Base-by-base conservation (phyloP, 495 filamentous ascomycete genomes). In the Aspergillus egyptiacus region DNA sequence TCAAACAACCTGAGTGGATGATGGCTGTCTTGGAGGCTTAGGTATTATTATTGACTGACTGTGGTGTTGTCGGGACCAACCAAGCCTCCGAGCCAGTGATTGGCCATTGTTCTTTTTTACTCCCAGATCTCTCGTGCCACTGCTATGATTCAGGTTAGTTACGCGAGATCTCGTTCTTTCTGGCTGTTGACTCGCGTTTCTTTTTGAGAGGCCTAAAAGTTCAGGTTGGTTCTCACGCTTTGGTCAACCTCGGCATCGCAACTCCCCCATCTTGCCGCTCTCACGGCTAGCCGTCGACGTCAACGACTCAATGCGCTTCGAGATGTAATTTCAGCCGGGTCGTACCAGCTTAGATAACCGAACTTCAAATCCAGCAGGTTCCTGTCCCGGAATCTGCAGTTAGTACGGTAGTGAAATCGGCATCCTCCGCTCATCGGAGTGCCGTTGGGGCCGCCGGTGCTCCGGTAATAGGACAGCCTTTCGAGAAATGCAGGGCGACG, bases 391-490 rank as follows among this genome's bases (percentile, higher is more conserved):
- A 27, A 27, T 27, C 24, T 27, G 24, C 28, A 31, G 9, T 10
- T 6, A 15, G 11, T 11, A 39, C 13, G 36, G 25, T 19, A 27
- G 20, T 14, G 14, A 34, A 14, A 28, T 20, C 18, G 13, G 15
- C 34, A 39, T 11, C 28, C 25, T 39, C 46, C 46, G 46, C 46
- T 48, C 46, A 25, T 30, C 48, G 48, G 48, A 44, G 31, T 35
- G 32, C 6, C 20, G 28, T 22, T 31, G 14, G n/a, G 35, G 15
- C 20, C 4, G 18, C 13, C 9, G 14, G 2, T 27, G 17, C 19
- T 32, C 41, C 41, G 27, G 41, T 23, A 33, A 44, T 44, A 44
- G 41, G 41, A 44, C 41, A 6, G 27, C 5, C 40, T 2, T 41
- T 18, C 27, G 9, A 7, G 31, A 34, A 22, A 19, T 10, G 43